These are phyloP conservation scores for Eimeria tenella DNA, from an alignment of 169 alveolate genomes.

Conservation along the genomic window DNA sequence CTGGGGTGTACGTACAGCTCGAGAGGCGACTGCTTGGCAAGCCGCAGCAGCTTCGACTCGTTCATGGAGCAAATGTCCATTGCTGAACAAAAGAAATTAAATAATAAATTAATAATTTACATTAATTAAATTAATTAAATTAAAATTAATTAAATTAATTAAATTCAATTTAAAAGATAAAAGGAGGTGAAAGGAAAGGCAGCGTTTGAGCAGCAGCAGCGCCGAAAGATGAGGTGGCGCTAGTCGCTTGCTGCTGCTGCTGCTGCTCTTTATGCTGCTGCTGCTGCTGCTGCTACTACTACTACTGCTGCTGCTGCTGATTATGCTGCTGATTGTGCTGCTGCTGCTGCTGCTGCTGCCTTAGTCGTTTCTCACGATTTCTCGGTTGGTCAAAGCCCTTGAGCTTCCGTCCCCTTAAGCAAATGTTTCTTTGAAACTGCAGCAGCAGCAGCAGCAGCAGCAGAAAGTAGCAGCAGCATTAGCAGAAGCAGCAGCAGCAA, in stretches of 20 bases:
- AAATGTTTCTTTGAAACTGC: constrained; percentile 24
- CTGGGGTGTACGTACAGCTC: constrained; percentile 19
- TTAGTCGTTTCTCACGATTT: constrained; percentile 24
- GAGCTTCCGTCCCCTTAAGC: constrained; percentile 41
- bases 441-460: not conserved
- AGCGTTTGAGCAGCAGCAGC: too few species aligned
- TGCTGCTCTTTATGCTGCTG: too few species aligned
- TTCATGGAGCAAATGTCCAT: constrained; percentile 56
- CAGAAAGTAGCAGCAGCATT: not conserved
- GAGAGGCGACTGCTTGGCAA: constrained; percentile 45
- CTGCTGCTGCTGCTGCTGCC: too few species aligned
- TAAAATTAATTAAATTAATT: not conserved
- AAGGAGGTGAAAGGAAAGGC: not conserved
- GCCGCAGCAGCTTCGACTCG: constrained; percentile 59
- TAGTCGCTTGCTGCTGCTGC: too few species aligned
- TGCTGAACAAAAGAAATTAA: constrained; percentile 3
- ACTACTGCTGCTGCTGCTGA: too few species aligned
- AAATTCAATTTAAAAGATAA: not conserved
- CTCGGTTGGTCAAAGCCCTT: constrained; percentile 44
- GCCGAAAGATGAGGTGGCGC: too few species aligned
- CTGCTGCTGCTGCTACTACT: too few species aligned
- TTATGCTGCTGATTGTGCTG: too few species aligned
- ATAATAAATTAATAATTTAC: constrained; percentile 23
- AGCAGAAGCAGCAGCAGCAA: not conserved
- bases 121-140: not conserved